Base-by-base conservation (phyloP, 2,329 filamentous ascomycete genomes). In the Cercospora zeina region DNA sequence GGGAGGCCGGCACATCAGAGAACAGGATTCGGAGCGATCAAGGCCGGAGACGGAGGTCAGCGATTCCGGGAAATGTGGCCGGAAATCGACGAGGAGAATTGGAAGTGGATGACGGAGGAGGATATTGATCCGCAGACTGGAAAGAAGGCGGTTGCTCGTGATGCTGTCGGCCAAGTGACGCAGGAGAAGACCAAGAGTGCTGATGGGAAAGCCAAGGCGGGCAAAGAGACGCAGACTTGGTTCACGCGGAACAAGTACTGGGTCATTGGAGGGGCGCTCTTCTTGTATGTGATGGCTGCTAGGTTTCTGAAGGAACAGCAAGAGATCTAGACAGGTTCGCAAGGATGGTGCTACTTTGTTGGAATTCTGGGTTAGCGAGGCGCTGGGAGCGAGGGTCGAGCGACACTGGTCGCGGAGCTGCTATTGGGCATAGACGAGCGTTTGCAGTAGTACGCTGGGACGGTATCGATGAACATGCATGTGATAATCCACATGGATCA, bases 11-110 rank as follows among this genome's bases (percentile, higher is more conserved):
- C 78, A 50, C 67, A 68, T 33, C 70, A 68, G 53, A 73, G 59
- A 19, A 91, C 88, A 74, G 91, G 90, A 9, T 91, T 96, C 65
- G 87, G 85, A 31, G 85, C 85, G 49, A 84, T 97, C 72, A 96
- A 93, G 77, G 89, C 89, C 2, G 95, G 95, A 21, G 95, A 99
- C 73, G 93, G 93, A 11, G 95, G 95, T 3, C 86, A 88, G 71
- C 96, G 96, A 78, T 99, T 99, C 76, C 85, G 87, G 60, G 81
- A 85, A 10, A 91, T 97, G 78, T 99, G 93, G 91, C 87, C 91
- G 14, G 93, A 97, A 51, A 73, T 96, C 21, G 92, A 99, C 73
- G 81, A 84, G 66, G 90, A 95, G 80, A 99, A 99, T 74, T 90
- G 89, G 87, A 87, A 86, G 71, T 97, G 91, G 91, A 96, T 99